Evolutionary conservation across 2,329 filamentous ascomycete species (phyloP), one percentile per base, ranked within the genome.

Genomic region (Colletotrichum scovillei): DNA sequence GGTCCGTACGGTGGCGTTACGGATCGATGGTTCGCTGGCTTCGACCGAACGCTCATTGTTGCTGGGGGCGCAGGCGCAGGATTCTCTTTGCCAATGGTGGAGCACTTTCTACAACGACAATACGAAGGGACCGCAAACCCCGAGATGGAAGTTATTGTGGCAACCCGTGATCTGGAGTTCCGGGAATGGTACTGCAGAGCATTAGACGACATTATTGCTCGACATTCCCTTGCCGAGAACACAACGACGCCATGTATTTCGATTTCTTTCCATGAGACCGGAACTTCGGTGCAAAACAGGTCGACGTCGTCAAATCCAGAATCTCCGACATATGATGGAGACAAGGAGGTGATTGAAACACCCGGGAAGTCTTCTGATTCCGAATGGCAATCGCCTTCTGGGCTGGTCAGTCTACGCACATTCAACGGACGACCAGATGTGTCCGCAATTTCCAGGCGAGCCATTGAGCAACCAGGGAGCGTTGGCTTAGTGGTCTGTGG

Each of bases 1-100:
- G 90, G 90, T 0, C 90, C 90, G 0, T 91, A 91, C 69, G 89
- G 90, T 0, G 89, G 89, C 0, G 78, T 89, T 22, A 79, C 83
- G 1, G 76, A 76, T 3, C 75, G 78, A 5, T 82, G 83, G 58
- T 77, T 85, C 16, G 75, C 78, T 0, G 78, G 79, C 0, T 86
- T 84, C 63, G 84, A 89, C 60, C 80, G 79, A 8, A 78, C 81
- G 0, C 77, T 92, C 0, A 78, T 91, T 19, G 79, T 91, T 4
- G 86, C 87, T 0, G 89, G 90, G 11, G 90, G 90, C 0, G 88
- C 89, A 0, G 90, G 90, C 1, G 87, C 86, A 2, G 88, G 88
- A 0, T 88, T 87, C 78, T 84, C 85, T 1, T 77, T 91, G 0
- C 83, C 85, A 0, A 79, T 90, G 5, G 79, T 89, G 9, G 85